Base-by-base conservation (phyloP, 805 yeast genomes). In the Yamadazyma olivae region DNA sequence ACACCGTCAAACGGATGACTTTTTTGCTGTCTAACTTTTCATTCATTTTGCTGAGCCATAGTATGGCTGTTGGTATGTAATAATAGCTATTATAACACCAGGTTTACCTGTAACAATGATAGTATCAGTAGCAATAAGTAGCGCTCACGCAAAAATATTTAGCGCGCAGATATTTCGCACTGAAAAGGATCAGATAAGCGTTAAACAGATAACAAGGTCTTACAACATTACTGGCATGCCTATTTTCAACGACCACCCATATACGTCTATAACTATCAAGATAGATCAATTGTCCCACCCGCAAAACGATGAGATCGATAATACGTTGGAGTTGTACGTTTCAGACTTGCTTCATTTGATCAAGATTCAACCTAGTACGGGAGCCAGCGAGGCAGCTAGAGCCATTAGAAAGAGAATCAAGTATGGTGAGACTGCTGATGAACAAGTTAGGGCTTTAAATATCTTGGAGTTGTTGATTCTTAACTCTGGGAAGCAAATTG, bases 381-480 rank as follows among this genome's bases (percentile, higher is more conserved):
- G 74, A 1, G 58, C 71, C 1, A 58, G 69, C 22, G 99, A 93
- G 56, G 91, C 95, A 2, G 97, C 97, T 0, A 70, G 98, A 28
- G 95, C 96, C 1, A 64, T 93, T 16, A 74, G 99, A 33, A 93
- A 93, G 68, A 79, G 81, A 51, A 64, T 93, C 53, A 93, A 95
- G 61, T 84, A 91, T 53, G 98, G 97, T n/a, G 55, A 53, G 15
- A 52, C 70, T 2, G 54, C 60, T 4, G 59, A 64, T 14, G 83
- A 82, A 45, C 95, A 86, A 55, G 49, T 74, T 35, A 75, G 85
- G 30, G 84, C 95, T 0, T 57, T 89, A 43, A 49, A 49, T 34
- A 44, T 67, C 17, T 54, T 68, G 37, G 73, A 66, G 44, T 48
- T 67, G 30, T 39, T 67, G 39, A 53, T 67, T 12, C 52, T 66